A percentile compares a stretch with the other conserved stretches of the same genome.
These are phyloP conservation scores for Trichophyton equinum DNA, from an alignment of 2,329 filamentous ascomycete genomes.

Conservation along the genomic window DNA sequence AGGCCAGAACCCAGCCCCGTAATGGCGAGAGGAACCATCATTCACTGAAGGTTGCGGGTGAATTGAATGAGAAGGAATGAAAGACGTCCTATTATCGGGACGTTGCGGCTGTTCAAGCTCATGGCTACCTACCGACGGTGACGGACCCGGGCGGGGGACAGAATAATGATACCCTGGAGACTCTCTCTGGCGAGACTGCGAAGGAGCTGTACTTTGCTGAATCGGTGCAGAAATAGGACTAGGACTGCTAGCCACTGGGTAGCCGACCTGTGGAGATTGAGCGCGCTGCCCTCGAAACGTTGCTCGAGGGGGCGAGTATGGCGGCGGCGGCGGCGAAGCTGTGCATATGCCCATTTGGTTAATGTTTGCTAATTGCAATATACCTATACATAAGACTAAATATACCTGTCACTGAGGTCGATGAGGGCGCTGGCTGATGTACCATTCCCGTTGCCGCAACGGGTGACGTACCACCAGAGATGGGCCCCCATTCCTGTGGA, in stretches of 20 bases:
- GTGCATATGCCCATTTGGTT: neutral
- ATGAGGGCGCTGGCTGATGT: neutral
- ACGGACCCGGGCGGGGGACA: neutral
- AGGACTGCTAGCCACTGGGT: slow-evolving; percentile 2
- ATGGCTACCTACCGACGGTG: neutral
- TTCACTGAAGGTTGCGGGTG: neutral
- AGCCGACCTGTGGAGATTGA: slow-evolving; percentile 7
- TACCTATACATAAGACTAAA: neutral
- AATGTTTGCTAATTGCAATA: neutral
- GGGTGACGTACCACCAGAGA: slow-evolving; percentile 16
- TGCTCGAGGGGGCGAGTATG: slow-evolving; percentile 13
- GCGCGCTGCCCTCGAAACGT: slow-evolving; percentile 1
- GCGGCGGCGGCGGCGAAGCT: slow-evolving; percentile 17
- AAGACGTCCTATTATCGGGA: neutral
- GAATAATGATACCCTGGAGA: neutral
- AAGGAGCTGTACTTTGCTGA: neutral
- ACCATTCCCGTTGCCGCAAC: slow-evolving; percentile 9
- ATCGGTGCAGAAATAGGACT: slow-evolving; percentile 5
- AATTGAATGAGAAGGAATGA: neutral
- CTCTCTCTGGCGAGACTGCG: neutral
- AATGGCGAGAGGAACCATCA: neutral
- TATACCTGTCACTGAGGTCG: slow-evolving; percentile 10
- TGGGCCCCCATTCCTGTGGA: slow-evolving; percentile 38
- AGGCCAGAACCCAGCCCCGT: neutral
- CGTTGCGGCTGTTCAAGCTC: neutral